Base-by-base conservation (phyloP, 2,329 filamentous ascomycete species). In the Hypoxylon sp. region DNA sequence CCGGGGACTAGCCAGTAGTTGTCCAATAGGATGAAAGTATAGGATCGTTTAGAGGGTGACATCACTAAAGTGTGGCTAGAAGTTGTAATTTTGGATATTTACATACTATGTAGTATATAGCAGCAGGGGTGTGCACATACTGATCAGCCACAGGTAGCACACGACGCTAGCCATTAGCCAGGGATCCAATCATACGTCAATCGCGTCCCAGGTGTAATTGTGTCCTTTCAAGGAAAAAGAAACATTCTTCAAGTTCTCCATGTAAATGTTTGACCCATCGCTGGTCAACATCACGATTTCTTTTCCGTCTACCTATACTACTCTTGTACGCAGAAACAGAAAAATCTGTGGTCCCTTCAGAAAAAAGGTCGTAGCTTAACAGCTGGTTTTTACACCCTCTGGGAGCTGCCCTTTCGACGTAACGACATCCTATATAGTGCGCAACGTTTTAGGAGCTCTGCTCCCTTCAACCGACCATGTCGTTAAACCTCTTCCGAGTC, bases 401-500 rank as follows among this genome's bases (percentile, higher is more conserved):
- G 23, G 16, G 9, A 27, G 23, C 23, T 25, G 2, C 25, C 11
- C 5, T 13, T 29, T 21, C n/a, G 16, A 55, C 38, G 13, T 27
- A 12, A 55, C 38, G 30, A 50, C 51, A 40, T 29, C 9, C 17
- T 9, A 25, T 25, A 5, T 25, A n/a, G n/a, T n/a, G 20, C 48
- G 40, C 38, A 13, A 9, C 46, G 44, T 53, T 50, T 21, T 25
- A 53, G 62, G 63, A 62, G 62, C 63, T 58, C 26, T 26, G 59
- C 53, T 59, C 52, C 52, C 51, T 43, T 29, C 1, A 21, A 21
- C 16, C 27, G n/a, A 54, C 60, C 60, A 82, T 79, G 78, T 63
- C 71, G 69, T 71, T 84, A 64, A 85, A 84, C 72, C 40, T 83
- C 55, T 85, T 85, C 68, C 78, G 82, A 67, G 67, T 85, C 65